These are phyloP conservation scores for Codiaeum variegatum DNA, from an alignment of 441 rosid species.

Conservation along the genomic window DNA sequence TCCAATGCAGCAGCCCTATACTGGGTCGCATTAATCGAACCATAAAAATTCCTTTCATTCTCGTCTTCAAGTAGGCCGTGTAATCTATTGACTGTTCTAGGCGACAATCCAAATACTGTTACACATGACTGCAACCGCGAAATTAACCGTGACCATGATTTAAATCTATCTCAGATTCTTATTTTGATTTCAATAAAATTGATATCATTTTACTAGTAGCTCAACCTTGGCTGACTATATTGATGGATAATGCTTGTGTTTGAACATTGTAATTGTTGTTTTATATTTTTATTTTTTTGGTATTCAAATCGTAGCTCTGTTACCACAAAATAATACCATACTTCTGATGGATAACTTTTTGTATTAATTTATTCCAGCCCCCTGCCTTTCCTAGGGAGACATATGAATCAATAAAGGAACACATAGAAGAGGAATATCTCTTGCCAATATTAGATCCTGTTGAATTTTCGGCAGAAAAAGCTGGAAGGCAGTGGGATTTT, in stretches of 20 bases:
- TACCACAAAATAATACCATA: neutral
- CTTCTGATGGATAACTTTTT: neutral
- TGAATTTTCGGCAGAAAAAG: slow-evolving; percentile 66
- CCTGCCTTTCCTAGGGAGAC: slow-evolving; percentile 91
- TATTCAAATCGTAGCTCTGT: neutral
- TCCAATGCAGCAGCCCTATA: too few species aligned
- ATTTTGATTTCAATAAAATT: neutral
- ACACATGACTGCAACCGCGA: too few species aligned
- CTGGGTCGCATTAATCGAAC: too few species aligned
- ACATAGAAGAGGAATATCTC: slow-evolving; percentile 83
- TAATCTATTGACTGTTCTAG: too few species aligned
- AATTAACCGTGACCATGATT: too few species aligned
- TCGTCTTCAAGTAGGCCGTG: too few species aligned
- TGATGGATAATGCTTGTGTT: neutral
- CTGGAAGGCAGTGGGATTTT: slow-evolving; percentile 89
- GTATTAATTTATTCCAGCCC: slow-evolving; percentile 52
- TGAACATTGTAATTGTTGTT: neutral
- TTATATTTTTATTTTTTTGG: neutral
- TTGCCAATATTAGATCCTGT: slow-evolving; percentile 67
- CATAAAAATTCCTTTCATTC: too few species aligned
- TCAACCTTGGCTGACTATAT: neutral
- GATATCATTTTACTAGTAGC: neutral
- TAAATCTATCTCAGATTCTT: too few species aligned
- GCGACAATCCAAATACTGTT: too few species aligned
- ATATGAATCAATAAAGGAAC: slow-evolving; percentile 64